Evolutionary conservation across 371 early-diverging fungal genomes (phyloP).

Genomic region (Choanephora cucurbitarum): DNA sequence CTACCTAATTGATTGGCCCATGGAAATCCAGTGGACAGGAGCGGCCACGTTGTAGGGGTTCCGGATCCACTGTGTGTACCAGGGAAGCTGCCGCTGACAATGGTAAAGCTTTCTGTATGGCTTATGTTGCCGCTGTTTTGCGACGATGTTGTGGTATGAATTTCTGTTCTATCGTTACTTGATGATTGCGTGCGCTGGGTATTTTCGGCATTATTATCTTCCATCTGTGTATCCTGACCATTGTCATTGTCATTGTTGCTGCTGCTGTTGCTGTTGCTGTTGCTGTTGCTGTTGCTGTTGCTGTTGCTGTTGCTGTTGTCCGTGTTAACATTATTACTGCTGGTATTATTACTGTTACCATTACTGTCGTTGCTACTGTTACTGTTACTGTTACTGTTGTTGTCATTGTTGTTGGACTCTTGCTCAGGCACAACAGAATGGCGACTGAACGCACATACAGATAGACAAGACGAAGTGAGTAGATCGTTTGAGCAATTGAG

Average conservation of each 20-base stretch:
- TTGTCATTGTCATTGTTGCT: constrained; percentile 6
- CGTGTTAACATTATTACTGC: constrained; percentile 3
- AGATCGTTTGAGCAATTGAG: not conserved
- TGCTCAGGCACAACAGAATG: constrained; percentile 36
- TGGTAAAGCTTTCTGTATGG: not conserved
- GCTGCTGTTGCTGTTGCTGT: constrained; percentile 8
- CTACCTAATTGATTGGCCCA: constrained; percentile 1
- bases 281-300: too few species aligned
- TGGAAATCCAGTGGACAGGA: constrained; percentile 10
- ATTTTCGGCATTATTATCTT: not conserved
- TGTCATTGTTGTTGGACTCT: constrained; percentile 3
- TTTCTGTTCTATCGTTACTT: not conserved
- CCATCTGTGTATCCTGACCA: not conserved
- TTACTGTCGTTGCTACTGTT: constrained; percentile 10
- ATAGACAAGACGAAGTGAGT: not conserved
- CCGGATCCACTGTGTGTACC: not conserved
- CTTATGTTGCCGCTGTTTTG: not conserved
- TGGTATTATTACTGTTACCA: not conserved
- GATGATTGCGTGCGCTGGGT: not conserved
- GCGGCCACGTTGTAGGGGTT: constrained; percentile 1
- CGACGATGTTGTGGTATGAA: not conserved
- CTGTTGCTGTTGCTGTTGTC: constrained; percentile 7
- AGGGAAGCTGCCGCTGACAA: not conserved
- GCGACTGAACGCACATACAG: too few species aligned
- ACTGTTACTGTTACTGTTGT: constrained; percentile 5